Conservation (phyloP, 2,329 filamentous ascomycete species). For the Fusarium pseudograminearum region DNA sequence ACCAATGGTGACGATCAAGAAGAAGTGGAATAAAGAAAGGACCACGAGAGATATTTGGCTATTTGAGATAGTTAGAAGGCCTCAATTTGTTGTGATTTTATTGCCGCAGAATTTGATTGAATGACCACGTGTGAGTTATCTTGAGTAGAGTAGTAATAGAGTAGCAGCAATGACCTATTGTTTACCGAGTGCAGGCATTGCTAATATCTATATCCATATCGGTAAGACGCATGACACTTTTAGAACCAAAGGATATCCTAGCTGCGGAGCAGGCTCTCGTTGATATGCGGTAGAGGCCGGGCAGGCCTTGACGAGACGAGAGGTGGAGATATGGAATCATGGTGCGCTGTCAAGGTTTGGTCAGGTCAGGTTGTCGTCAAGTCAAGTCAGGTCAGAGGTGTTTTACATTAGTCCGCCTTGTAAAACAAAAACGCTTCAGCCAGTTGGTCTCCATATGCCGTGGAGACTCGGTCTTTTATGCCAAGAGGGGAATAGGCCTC, state of each 20-base stretch:
- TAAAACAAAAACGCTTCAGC: not conserved
- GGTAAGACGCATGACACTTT: constrained; percentile 19
- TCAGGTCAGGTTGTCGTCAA: not conserved
- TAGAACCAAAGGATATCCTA: constrained; percentile 31
- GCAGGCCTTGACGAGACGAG: constrained; percentile 16
- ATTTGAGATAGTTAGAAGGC: constrained; percentile 20
- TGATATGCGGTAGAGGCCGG: not conserved
- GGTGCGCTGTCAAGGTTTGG: constrained; percentile 32
- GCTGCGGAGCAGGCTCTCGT: constrained; percentile 10
- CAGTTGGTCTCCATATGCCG: constrained; percentile 4
- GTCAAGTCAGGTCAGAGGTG: not conserved
- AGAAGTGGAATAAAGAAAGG: not conserved
- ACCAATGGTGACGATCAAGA: constrained; percentile 37
- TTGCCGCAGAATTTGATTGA: constrained; percentile 5
- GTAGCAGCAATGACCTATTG: not conserved
- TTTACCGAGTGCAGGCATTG: not conserved
- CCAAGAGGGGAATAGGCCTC: constrained; percentile 6
- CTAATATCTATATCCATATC: constrained; percentile 1
- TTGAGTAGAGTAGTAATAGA: not conserved
- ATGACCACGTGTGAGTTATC: constrained; percentile 9
- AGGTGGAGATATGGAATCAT: constrained; percentile 15
- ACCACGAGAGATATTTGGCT: constrained; percentile 7
- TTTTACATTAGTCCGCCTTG: constrained; percentile 8
- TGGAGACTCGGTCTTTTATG: constrained; percentile 6
- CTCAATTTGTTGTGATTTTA: constrained; percentile 14